phyloP scores from a whole-genome alignment of 2,329 filamentous ascomycete genomes.

The Knufia petricola region DNA sequence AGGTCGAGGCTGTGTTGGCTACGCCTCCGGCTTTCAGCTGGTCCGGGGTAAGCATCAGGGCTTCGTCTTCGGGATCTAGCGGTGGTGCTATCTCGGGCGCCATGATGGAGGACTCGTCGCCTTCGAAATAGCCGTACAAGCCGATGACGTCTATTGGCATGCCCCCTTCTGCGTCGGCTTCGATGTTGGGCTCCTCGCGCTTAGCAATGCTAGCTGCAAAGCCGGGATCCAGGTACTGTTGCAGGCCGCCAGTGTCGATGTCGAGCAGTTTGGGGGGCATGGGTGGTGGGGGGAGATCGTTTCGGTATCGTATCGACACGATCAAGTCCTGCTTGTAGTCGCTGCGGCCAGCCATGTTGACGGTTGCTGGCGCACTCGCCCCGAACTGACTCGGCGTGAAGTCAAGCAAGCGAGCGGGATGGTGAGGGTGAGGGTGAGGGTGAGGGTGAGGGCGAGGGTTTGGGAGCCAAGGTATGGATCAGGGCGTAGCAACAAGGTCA shows the following conservation, averaged over 20 bases:
- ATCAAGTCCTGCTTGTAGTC: constrained; percentile 88
- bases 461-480: too few species aligned
- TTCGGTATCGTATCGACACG: constrained; percentile 87
- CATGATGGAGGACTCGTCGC: constrained; percentile 86
- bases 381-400: too few species aligned
- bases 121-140: constrained; percentile 88
- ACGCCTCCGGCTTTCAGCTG: constrained; percentile 76
- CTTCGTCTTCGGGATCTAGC: constrained; percentile 73
- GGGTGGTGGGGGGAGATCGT: constrained; percentile 86
- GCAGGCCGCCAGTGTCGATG: constrained; percentile 85
- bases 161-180: constrained; percentile 92
- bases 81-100: constrained; percentile 60
- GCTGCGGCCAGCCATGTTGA: constrained; percentile 16
- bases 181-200: constrained; percentile 90
- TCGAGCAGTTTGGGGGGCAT: constrained; percentile 94
- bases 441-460: too few species aligned
- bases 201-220: constrained; percentile 83
- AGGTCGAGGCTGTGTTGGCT: constrained; percentile 74
- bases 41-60: constrained; percentile 71
- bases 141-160: constrained; percentile 96
- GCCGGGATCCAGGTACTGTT: constrained; percentile 79
- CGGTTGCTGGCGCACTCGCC: background rate
- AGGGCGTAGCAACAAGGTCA: too few species aligned
- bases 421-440: background rate
- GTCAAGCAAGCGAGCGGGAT: too few species aligned